Evolutionary conservation across 192 early-diverging fungal species (phyloP).

Genomic region (Dimargaris verticillata): DNA sequence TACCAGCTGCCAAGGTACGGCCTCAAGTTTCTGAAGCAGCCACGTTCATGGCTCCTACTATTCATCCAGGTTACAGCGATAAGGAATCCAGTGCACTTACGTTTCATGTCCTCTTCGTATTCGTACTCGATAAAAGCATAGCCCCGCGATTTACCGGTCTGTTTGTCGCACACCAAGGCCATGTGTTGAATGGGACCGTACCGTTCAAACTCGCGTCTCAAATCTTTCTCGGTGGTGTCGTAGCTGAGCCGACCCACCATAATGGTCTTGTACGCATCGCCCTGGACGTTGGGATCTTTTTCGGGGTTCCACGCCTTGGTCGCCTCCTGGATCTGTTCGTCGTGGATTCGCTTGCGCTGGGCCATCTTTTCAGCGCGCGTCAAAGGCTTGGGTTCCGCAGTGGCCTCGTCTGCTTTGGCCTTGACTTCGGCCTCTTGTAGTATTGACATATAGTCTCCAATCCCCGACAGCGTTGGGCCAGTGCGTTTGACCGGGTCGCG

Average conservation of each 20-base stretch:
- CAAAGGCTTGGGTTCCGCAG: conserved; percentile 41
- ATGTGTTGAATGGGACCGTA: conserved; percentile 66
- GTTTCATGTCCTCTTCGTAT: conserved; percentile 37
- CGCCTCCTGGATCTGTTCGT: neutral
- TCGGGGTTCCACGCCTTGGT: neutral
- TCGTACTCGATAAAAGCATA: conserved; percentile 85
- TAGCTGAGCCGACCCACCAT: conserved; percentile 66
- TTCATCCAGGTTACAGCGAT: too few relatives aligned
- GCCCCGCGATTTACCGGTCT: conserved; percentile 45
- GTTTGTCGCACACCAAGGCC: conserved; percentile 35
- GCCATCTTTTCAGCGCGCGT: neutral
- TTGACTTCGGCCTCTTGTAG: conserved; percentile 43
- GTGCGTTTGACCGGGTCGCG: conserved; percentile 35
- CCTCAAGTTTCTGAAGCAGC: too few relatives aligned
- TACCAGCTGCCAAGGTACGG: too few relatives aligned
- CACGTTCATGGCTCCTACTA: too few relatives aligned
- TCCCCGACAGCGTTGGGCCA: conserved; percentile 32
- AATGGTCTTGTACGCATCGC: conserved; percentile 69
- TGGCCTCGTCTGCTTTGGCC: conserved; percentile 51
- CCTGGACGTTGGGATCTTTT: conserved; percentile 36
- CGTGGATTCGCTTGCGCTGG: neutral
- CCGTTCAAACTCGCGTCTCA: conserved; percentile 49
- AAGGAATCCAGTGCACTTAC: too few relatives aligned
- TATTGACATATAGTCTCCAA: conserved; percentile 38
- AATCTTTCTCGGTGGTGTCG: conserved; percentile 53